phyloP scores from a whole-genome alignment of 305 asterid genomes.

The Solanum hybrid region DNA sequence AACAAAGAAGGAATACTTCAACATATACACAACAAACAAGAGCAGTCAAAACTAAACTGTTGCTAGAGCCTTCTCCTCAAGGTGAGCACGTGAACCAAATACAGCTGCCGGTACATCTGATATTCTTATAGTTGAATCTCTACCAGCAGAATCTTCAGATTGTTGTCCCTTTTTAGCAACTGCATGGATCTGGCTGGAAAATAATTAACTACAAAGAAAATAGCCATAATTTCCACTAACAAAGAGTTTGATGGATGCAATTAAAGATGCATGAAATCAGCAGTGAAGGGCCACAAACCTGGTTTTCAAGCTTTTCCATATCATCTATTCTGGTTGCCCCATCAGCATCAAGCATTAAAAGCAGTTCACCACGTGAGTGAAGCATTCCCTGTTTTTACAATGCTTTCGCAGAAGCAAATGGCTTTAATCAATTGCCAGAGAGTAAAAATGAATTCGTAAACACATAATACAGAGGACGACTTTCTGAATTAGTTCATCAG shows the following conservation, averaged over 20 bases:
- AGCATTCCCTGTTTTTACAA: conserved; percentile 90
- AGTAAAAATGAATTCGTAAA: conserved; percentile 5
- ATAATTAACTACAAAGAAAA: conserved; percentile 17
- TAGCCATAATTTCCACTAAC: neutral
- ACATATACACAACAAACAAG: neutral
- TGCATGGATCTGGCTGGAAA: conserved; percentile 68
- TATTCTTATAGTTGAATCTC: conserved; percentile 44
- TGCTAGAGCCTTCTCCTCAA: conserved; percentile 92
- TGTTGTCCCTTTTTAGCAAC: conserved; percentile 51
- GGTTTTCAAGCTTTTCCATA: conserved; percentile 91
- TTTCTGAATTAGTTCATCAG: neutral
- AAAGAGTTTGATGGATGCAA: neutral
- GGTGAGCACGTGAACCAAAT: conserved; percentile 99
- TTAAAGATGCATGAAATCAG: neutral
- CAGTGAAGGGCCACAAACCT: conserved; percentile 39
- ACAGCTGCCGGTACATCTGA: conserved; percentile 74
- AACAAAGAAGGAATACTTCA: neutral
- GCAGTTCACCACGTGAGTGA: conserved; percentile 94
- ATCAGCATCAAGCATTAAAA: conserved; percentile 98
- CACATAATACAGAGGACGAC: neutral
- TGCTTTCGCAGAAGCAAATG: conserved; percentile 74
- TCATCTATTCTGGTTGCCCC: conserved; percentile 87
- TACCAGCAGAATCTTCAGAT: conserved; percentile 40
- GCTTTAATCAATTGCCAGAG: conserved; percentile 30
- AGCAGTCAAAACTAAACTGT: conserved; percentile 56